Base-by-base conservation (phyloP, 2,329 filamentous ascomycete genomes). In the Pestalotiopsis sp. region DNA sequence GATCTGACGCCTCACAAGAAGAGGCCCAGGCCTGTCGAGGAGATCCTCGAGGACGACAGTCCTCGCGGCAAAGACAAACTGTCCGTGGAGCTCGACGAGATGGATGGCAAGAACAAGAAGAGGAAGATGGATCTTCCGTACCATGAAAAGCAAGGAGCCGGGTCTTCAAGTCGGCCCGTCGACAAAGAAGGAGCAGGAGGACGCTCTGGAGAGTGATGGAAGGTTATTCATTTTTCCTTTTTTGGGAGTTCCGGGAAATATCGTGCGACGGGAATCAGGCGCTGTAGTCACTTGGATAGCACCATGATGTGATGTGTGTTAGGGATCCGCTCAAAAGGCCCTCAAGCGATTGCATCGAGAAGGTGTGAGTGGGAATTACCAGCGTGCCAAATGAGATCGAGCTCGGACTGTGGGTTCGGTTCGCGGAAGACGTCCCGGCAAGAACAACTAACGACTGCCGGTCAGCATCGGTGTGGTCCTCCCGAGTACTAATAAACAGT, bases 11-110 rank as follows among this genome's bases (percentile, higher is more conserved):
- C 63, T 62, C 71, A 7, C 27, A 77, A 41, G 71, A 78, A 72
- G 68, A 73, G 67, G 11, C 64, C 56, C 59, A 73, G 64, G 12
- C 31, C 27, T 52, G 67, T 76, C 7, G 72, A 70, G 9, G 74
- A 74, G 61, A 69, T 77, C n/a, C 62, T 74, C 20, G 52, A 65
- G 3, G 75, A 77, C 41, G 71, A 76, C 41, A 77, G 69, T 4
- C 62, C 69, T 3, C 71, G 75, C 12, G 70, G 75, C 66, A 70
- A 75, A 68, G 76, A 79, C 67, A 77, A 74, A 64, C 68, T 80
- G 65, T 70, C 71, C 6, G 73, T 71, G 56, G 75, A 78, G 62
- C 72, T 77, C n/a, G 73, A 77, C 11, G 66, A 73, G 57, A 72
- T 79, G 27, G 65, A 27, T 14, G 27, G 59, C 13, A 13, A 14